Evolutionary conservation across 1,284 basidiomycete species (phyloP), one percentile per base, ranked within the genome.

Genomic region (Austroboletus novae-zelandiae): DNA sequence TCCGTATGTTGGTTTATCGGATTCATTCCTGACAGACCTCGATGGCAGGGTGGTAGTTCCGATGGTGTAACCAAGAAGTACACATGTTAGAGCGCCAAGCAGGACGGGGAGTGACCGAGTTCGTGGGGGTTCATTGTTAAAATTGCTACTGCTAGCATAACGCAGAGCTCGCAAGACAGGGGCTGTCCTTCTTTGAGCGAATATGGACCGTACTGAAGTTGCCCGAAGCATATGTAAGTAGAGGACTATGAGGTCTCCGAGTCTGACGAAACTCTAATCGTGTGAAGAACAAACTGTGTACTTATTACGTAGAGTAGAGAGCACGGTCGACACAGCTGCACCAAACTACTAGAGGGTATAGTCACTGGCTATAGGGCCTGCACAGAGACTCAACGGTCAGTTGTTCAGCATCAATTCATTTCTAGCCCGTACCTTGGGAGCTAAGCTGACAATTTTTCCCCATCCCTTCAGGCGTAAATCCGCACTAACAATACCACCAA

Each of bases 361-460:
- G 31, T 18, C 9, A 10, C 34, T 14, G 5, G 31, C 35, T 66
- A 63, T 39, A 67, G 32, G 29, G 51, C 61, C 65, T 63, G 37
- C 3, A 49, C 17, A 18, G 18, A 36, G n/a, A 32, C 7, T 25
- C 4, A 15, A 27, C 5, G 11, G 41, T 52, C 27, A 49, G 40
- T 20, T 45, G 23, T 20, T 30, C 8, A 8, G 23, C 4, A 31
- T 4, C 10, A 29, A 5, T 30, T 1, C 13, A 25, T 23, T 18
- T 39, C 34, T 17, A 13, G 45, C 13, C 55, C 74, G 54, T 68
- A 96, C 95, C 79, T 95, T 95, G 47, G 93, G 91, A 61, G 95
- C 94, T 64, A 98, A 73, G 70, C 86, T 88, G 50, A 94, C 83
- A 58, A 99, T 90, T 74, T 99, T 98, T 14, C 89, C 86, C 95